phyloP scores from a whole-genome alignment of 257 asterid species.

The Asclepias syriaca region DNA sequence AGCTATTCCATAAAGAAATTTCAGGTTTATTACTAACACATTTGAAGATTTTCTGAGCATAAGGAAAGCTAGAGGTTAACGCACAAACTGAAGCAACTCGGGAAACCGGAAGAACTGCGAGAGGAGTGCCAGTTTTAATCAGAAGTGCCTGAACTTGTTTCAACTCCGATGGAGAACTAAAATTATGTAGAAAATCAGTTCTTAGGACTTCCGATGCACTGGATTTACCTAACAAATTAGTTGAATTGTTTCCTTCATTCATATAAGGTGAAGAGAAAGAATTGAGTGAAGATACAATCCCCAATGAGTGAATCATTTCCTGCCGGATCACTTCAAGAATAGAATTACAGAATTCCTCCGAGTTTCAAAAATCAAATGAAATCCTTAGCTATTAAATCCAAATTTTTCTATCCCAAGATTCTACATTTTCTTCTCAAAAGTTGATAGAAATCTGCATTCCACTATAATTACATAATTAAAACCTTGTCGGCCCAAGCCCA shows the following conservation, averaged over 20 bases:
- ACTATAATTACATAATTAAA: no score
- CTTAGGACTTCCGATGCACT: constrained; percentile 9
- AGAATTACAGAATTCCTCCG: not conserved
- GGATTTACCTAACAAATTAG: constrained; percentile 3
- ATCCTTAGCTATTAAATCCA: not conserved
- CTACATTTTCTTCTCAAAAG: no score
- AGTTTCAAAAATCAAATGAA: not conserved
- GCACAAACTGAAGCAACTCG: constrained; percentile 62
- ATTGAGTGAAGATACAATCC: constrained; percentile 3
- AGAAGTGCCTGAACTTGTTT: constrained; percentile 42
- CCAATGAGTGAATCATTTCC: constrained; percentile 9
- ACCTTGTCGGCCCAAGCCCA: no score
- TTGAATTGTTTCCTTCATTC: not conserved
- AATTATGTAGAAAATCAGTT: constrained; percentile 24
- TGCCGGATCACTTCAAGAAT: not conserved
- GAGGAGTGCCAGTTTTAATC: constrained; percentile 41
- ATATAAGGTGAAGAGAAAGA: constrained; percentile 2
- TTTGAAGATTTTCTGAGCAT: constrained; percentile 43
- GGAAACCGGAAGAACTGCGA: constrained; percentile 43
- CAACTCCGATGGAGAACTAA: constrained; percentile 44
- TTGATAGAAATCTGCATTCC: no score
- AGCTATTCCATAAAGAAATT: constrained; percentile 41
- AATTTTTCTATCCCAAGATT: not conserved
- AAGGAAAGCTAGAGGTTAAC: constrained; percentile 45
- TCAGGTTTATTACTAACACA: constrained; percentile 20